phyloP scores from a whole-genome alignment of 257 asterid species.

The Mentha longifolia region DNA sequence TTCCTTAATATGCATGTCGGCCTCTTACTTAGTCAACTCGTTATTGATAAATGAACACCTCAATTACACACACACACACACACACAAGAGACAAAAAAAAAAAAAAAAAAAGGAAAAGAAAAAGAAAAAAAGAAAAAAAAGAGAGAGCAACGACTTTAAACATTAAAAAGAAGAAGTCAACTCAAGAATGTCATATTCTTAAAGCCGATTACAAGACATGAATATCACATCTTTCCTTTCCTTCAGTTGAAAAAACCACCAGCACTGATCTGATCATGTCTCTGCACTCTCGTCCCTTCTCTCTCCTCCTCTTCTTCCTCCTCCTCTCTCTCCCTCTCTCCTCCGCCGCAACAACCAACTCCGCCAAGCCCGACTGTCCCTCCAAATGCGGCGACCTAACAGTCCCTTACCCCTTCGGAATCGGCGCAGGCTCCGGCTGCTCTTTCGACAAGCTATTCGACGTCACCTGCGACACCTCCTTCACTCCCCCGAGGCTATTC shows the following conservation, averaged over 20 bases:
- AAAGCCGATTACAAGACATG: too few species aligned
- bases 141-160: too few species aligned
- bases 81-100: too few species aligned
- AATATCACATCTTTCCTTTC: too few species aligned
- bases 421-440: constrained; percentile 43
- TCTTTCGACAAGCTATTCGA: constrained; percentile 37
- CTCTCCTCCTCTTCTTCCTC: constrained; percentile 22
- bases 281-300: neutral
- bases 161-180: too few species aligned
- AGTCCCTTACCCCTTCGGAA: constrained; percentile 58
- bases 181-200: too few species aligned
- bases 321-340: constrained; percentile 30
- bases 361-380: constrained; percentile 46
- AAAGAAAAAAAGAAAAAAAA: too few species aligned
- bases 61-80: too few species aligned
- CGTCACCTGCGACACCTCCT: constrained; percentile 46
- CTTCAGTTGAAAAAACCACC: neutral
- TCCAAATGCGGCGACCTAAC: constrained; percentile 51
- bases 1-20: too few species aligned
- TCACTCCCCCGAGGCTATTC: constrained; percentile 38
- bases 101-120: too few species aligned
- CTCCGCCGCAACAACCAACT: constrained; percentile 14
- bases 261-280: constrained; percentile 20
- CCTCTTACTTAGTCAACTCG: too few species aligned
- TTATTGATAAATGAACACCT: too few species aligned